Base-by-base conservation (phyloP, 129 eudicot genomes). In the Heracleum sosnowskyi region DNA sequence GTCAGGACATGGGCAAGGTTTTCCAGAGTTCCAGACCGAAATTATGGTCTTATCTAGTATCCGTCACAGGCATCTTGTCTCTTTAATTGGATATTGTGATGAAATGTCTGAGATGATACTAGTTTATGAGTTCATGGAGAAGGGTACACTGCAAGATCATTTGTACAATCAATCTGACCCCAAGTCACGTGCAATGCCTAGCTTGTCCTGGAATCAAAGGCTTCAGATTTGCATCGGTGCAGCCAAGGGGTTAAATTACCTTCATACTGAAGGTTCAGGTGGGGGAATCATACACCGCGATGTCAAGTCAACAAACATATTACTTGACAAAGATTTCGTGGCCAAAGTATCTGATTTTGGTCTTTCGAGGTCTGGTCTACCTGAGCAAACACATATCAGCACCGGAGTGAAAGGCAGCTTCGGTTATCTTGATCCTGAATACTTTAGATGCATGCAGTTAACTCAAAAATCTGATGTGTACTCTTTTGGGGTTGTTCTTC, bases 291-390 rank as follows among this genome's bases (percentile, higher is more conserved):
- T 91, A 45, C 97, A 91, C 74, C 89, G 90, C 2, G 97, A 91
- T 74, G 89, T 91, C 11, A 91, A 89, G 82, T 89, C 97, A 4
- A 87, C 94, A 5, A 91, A 91, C 79, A 89, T 91, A 26, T 84
- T 89, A 77, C 87, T 91, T 31, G 89, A 87, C 13, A 82, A 84
- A 13, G 69, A 85, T 9, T 89, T 79, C 33, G 80, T 82, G 2
- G 93, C 91, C 13, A 91, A 91, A 78, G 91, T 89, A n/a, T 86
- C 90, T 0, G 96, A 90, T 81, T 90, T 90, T 33, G 96, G 92
- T 20, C 76, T 90, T 42, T 88, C 92, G 0, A 79, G 84, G 63
- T 74, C 78, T 5, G 88, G 82, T 26, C 82, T 76, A 3, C 60
- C 57, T 33, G 91, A 84, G 64, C 87, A 83, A 39, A 55, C 79